Evolutionary conservation across 345 rosid genomes (phyloP).

Genomic region (Psidium guajava): DNA sequence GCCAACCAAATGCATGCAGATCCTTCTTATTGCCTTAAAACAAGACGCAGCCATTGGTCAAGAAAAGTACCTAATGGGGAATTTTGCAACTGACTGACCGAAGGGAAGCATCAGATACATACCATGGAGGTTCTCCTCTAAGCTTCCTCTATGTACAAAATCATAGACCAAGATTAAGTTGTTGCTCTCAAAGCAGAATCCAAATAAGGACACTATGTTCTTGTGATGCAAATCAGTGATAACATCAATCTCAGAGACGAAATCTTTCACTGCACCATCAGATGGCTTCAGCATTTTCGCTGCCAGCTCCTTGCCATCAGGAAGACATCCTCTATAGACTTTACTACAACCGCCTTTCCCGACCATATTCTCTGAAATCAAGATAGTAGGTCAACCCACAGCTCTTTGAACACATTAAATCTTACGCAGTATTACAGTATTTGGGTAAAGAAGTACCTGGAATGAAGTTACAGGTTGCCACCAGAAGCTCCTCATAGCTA

Average conservation of each 20-base stretch:
- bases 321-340: slow-evolving; percentile 75
- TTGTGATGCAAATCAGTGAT: slow-evolving; percentile 67
- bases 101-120: not conserved
- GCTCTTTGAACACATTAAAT: not conserved
- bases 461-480: slow-evolving; percentile 57
- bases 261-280: slow-evolving; percentile 51
- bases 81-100: not conserved
- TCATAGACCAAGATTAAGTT: slow-evolving; percentile 71
- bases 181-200: slow-evolving; percentile 68
- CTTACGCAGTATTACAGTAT: not conserved
- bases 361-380: slow-evolving; percentile 55
- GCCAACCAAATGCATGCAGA: slow-evolving; percentile 53
- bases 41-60: not conserved
- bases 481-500: slow-evolving; percentile 58
- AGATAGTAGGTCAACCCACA: not conserved
- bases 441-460: slow-evolving; percentile 38
- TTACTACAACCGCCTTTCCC: slow-evolving; percentile 94
- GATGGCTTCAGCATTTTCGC: slow-evolving; percentile 82
- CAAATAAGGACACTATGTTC: slow-evolving; percentile 71
- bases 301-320: slow-evolving; percentile 87
- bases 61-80: not conserved
- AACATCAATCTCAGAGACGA: slow-evolving; percentile 68
- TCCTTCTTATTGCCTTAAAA: slow-evolving; percentile 56
- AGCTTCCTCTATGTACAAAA: slow-evolving; percentile 84
- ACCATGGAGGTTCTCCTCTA: slow-evolving; percentile 94